These are phyloP conservation scores for Candida gorgasii DNA, from an alignment of 805 yeast species.

Conservation along the genomic window DNA sequence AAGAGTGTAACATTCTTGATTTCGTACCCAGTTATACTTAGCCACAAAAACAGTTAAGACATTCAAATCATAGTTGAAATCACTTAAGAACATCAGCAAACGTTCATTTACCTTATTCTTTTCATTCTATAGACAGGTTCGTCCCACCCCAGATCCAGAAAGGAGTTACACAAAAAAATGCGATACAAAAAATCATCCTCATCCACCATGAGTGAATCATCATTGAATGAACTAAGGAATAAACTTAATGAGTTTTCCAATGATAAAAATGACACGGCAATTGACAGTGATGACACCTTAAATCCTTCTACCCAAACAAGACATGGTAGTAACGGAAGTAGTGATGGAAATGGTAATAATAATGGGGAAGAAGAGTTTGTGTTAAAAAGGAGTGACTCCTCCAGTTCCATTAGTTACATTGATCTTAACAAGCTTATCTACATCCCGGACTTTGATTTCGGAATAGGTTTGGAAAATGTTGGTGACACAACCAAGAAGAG, in stretches of 20 bases:
- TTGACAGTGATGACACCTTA: conserved; percentile 6
- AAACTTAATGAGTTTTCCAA: conserved; percentile 9
- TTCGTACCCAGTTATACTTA: not conserved
- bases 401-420: conserved; percentile 30
- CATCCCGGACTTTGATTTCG: conserved; percentile 45
- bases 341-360: no score
- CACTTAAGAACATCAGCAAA: no score
- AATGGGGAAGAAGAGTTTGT: conserved; percentile 4
- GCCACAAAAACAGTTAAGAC: not conserved
- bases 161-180: conserved; percentile 2
- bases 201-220: conserved; percentile 13
- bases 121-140: no score
- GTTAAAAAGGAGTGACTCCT: conserved; percentile 25
- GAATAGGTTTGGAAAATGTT: conserved; percentile 36
- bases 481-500: conserved; percentile 36
- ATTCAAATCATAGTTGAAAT: no score
- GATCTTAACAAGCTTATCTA: conserved; percentile 40
- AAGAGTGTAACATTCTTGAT: not conserved
- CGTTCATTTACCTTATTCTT: no score
- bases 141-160: not conserved
- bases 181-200: conserved; percentile 9
- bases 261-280: conserved; percentile 9
- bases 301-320: not conserved
- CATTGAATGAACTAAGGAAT: conserved; percentile 14
- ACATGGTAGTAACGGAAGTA: not conserved